phyloP scores from a whole-genome alignment of 768 basidiomycete genomes.

The Rhizopogon sp. region DNA sequence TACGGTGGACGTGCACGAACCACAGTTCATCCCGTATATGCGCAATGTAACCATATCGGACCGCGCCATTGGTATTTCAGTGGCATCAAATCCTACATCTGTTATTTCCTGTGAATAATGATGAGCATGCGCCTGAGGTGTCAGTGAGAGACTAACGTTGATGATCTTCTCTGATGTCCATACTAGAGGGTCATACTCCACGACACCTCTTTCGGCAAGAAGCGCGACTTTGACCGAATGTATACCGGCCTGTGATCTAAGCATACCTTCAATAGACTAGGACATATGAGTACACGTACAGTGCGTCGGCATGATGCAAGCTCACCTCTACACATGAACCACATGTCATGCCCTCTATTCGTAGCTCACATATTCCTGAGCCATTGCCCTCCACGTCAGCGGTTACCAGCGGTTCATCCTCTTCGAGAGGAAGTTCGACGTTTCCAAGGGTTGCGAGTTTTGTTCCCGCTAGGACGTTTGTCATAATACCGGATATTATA shows the following conservation, averaged over 20 bases:
- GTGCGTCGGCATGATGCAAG: neutral
- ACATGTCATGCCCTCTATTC: conserved; percentile 90
- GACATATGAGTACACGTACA: neutral
- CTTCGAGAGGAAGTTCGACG: conserved; percentile 12
- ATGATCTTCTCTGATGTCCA: conserved; percentile 84
- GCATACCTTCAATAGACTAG: conserved; percentile 81
- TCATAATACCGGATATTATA: conserved; percentile 1
- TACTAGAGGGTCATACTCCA: conserved; percentile 81
- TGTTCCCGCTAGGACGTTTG: conserved; percentile 3
- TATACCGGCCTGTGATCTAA: conserved; percentile 84
- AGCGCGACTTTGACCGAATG: conserved; percentile 89
- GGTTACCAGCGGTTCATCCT: conserved; percentile 18
- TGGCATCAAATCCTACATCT: conserved; percentile 90
- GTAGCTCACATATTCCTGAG: conserved; percentile 64
- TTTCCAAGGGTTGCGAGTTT: conserved; percentile 4
- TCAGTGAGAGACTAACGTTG: conserved; percentile 35
- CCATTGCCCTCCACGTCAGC: conserved; percentile 16
- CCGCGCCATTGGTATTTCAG: conserved; percentile 59
- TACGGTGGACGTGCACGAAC: conserved; percentile 73
- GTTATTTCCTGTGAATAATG: conserved; percentile 67
- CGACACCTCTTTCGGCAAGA: conserved; percentile 87
- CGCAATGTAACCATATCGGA: conserved; percentile 69
- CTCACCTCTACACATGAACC: conserved; percentile 83
- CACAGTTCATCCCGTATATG: conserved; percentile 90
- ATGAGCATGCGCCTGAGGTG: conserved; percentile 5